Evolutionary conservation across 108 stramenopile species (phyloP).

Genomic region (Skeletonema grethae): DNA sequence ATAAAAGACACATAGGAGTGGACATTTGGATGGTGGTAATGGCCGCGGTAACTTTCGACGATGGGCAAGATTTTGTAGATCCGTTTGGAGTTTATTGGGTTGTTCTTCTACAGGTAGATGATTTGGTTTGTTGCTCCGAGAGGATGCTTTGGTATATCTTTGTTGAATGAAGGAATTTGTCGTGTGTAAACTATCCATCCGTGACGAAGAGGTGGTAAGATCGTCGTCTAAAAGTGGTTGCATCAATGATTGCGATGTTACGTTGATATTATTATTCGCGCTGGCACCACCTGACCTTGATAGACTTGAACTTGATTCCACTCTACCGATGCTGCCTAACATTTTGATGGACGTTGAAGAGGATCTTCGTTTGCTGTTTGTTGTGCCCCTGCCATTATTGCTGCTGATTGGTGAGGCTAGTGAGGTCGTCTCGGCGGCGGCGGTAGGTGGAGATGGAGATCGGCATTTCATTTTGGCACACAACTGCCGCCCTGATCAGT

Average conservation of each 20-base stretch:
- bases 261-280: neutral
- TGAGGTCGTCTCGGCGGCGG: neutral
- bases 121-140: neutral
- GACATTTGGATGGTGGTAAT: slow-evolving; percentile 58
- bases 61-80: slow-evolving; percentile 4
- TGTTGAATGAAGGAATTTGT: neutral
- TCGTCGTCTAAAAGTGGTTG: neutral
- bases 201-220: neutral
- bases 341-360: neutral
- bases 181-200: neutral
- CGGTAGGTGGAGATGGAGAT: neutral
- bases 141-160: neutral
- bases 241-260: neutral
- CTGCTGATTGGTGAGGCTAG: neutral
- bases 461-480: neutral
- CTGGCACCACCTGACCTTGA: neutral
- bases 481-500: too few relatives aligned
- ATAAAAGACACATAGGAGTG: slow-evolving; percentile 80
- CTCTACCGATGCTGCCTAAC: neutral
- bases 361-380: neutral
- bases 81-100: neutral
- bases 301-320: neutral
- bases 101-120: neutral
- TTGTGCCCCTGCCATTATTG: neutral
- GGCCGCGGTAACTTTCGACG: slow-evolving; percentile 43